phyloP scores from a whole-genome alignment of 345 rosid species.

The Citrus glauca region DNA sequence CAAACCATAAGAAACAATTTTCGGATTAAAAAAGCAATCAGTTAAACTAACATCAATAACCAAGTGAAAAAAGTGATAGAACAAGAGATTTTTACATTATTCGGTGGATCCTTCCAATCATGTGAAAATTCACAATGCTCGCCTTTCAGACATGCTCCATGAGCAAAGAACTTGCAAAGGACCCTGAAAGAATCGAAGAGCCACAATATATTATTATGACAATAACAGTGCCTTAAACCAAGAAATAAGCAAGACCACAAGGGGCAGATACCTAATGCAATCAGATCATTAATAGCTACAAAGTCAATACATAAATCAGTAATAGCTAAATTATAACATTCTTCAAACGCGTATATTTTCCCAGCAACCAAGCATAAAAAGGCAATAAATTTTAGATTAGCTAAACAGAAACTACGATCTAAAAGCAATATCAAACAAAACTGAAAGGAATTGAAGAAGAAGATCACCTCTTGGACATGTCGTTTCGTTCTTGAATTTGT shows the following conservation, averaged over 20 bases:
- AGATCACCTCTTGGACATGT: constrained; percentile 9
- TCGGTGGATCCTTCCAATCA: constrained; percentile 60
- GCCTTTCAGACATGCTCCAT: constrained; percentile 91
- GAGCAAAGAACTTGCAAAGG: constrained; percentile 82
- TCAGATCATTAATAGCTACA: not conserved
- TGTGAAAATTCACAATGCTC: constrained; percentile 91
- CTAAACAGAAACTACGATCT: not conserved
- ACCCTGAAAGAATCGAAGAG: constrained; percentile 35
- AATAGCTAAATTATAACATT: not conserved
- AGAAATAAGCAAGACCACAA: not conserved
- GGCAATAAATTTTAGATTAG: not conserved
- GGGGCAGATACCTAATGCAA: not conserved
- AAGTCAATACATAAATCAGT: not conserved
- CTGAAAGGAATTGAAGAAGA: not conserved
- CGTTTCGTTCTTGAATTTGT: not conserved
- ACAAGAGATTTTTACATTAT: constrained; percentile 45
- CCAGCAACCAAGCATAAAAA: not conserved
- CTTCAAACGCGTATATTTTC: not conserved
- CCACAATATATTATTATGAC: not conserved
- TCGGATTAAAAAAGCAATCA: not conserved
- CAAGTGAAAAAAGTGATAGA: not conserved
- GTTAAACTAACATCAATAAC: not conserved
- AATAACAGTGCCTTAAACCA: not conserved
- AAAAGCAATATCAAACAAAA: not conserved
- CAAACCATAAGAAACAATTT: constrained; percentile 6